phyloP scores from a whole-genome alignment of 1,139 yeast species.

The Sugiyamaella grinbergsii region DNA sequence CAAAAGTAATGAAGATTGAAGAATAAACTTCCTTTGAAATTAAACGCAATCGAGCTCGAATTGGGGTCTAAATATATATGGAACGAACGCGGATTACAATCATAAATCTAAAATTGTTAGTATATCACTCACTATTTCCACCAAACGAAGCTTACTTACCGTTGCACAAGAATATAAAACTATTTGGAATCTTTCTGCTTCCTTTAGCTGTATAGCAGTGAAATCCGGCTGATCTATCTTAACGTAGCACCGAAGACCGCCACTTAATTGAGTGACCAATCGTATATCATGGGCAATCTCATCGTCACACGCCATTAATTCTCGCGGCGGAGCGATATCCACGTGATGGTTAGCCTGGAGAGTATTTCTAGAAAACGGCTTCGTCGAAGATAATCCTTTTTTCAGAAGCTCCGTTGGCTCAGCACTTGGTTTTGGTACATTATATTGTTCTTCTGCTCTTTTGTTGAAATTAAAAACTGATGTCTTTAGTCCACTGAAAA shows the following conservation, averaged over 20 bases:
- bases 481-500: not conserved
- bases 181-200: conserved; percentile 23
- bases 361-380: conserved; percentile 17
- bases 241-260: conserved; percentile 20
- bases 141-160: conserved; percentile 12
- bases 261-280: conserved; percentile 1
- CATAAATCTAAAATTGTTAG: conserved; percentile 27
- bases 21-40: conserved; percentile 43
- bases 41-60: conserved; percentile 43
- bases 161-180: conserved; percentile 21
- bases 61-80: conserved; percentile 38
- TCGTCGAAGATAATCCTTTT: conserved; percentile 21
- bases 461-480: conserved; percentile 3
- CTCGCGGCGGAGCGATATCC: conserved; percentile 16
- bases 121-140: not conserved
- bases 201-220: conserved; percentile 17
- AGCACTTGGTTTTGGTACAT: not conserved
- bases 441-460: not conserved
- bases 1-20: conserved; percentile 42
- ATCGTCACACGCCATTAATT: conserved; percentile 16
- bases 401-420: conserved; percentile 14
- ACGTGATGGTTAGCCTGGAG: conserved; percentile 10
- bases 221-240: conserved; percentile 16
- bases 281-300: conserved; percentile 6
- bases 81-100: conserved; percentile 32